A percentile compares a stretch with the other conserved stretches of the same genome.
These are phyloP conservation scores for Hyphodiscus hymeniophilus DNA, from an alignment of 495 filamentous ascomycete genomes.

Conservation along the genomic window DNA sequence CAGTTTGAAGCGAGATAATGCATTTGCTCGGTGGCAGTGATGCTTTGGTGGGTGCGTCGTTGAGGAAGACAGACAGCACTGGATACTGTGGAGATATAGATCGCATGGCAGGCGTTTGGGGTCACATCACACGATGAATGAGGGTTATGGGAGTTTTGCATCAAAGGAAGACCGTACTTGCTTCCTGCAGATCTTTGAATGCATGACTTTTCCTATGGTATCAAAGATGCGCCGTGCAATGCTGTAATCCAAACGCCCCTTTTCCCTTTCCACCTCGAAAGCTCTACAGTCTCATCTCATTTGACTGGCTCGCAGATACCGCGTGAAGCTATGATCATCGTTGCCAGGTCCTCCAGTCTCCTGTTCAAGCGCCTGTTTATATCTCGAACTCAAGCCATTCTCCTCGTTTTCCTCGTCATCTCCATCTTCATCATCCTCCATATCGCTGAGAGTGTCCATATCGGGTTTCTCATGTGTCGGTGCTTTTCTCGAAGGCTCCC, in stretches of 20 bases:
- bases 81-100: slow-evolving; percentile 4
- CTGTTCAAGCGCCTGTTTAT: slow-evolving; percentile 47
- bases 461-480: slow-evolving; percentile 20
- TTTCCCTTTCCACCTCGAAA: background rate
- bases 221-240: slow-evolving; percentile 25
- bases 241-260: slow-evolving; percentile 17
- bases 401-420: slow-evolving; percentile 39
- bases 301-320: slow-evolving; percentile 25
- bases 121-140: slow-evolving; percentile 1
- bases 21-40: background rate
- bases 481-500: slow-evolving; percentile 29
- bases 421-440: slow-evolving; percentile 46
- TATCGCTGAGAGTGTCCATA: slow-evolving; percentile 48
- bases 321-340: slow-evolving; percentile 24
- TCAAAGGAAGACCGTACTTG: background rate
- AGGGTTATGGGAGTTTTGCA: background rate
- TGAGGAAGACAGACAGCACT: too few relatives aligned
- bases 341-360: slow-evolving; percentile 23
- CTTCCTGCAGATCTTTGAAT: background rate
- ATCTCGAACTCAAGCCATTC: slow-evolving; percentile 51
- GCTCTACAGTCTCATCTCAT: slow-evolving; percentile 20
- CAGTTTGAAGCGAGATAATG: slow-evolving; percentile 88
- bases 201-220: slow-evolving; percentile 34
- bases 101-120: slow-evolving; percentile 16
- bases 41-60: slow-evolving; percentile 4